phyloP scores from a whole-genome alignment of 1,284 basidiomycete genomes.

The Phellopilus nigrolimitatus region DNA sequence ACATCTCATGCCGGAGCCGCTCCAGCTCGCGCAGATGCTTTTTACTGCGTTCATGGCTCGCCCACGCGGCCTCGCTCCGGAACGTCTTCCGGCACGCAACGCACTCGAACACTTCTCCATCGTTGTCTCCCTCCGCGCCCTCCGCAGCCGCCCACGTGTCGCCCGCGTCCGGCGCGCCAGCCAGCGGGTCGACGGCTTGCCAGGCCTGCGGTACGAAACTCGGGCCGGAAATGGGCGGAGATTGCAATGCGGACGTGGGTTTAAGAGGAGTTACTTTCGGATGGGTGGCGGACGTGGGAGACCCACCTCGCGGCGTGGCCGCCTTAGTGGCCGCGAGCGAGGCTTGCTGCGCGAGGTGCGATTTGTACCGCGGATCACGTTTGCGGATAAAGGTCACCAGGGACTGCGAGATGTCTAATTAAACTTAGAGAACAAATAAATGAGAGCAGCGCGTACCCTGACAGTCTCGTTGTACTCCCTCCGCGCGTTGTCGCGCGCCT shows the following conservation, averaged over 20 bases:
- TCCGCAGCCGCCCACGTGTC: constrained; percentile 67
- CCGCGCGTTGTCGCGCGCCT: constrained; percentile 80
- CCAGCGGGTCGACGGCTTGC: constrained; percentile 55
- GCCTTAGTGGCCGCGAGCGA: constrained; percentile 30
- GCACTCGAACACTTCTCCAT: constrained; percentile 79
- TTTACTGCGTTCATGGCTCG: constrained; percentile 94
- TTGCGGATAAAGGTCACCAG: constrained; percentile 87
- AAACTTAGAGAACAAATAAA: background rate
- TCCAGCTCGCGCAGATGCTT: constrained; percentile 92
- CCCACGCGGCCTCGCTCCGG: constrained; percentile 90
- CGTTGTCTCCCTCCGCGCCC: constrained; percentile 61
- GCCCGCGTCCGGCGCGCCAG: constrained; percentile 44
- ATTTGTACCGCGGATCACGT: constrained; percentile 90
- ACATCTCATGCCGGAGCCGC: constrained; percentile 68
- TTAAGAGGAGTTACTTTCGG: constrained; percentile 25
- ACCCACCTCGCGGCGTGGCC: constrained; percentile 26
- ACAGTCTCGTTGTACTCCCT: constrained; percentile 94
- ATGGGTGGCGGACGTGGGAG: constrained; percentile 15
- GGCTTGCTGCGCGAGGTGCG: constrained; percentile 53
- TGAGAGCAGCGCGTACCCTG: constrained; percentile 47
- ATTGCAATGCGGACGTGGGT: constrained; percentile 22
- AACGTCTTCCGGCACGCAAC: constrained; percentile 94
- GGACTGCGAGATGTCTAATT: constrained; percentile 41
- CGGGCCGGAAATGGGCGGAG: constrained; percentile 13
- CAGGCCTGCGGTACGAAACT: constrained; percentile 78